Percentiles rank a stretch among this genome's conserved stretches.
Conservation (phyloP, 495 filamentous ascomycete genomes). For the Aspergillus hancockii region DNA sequence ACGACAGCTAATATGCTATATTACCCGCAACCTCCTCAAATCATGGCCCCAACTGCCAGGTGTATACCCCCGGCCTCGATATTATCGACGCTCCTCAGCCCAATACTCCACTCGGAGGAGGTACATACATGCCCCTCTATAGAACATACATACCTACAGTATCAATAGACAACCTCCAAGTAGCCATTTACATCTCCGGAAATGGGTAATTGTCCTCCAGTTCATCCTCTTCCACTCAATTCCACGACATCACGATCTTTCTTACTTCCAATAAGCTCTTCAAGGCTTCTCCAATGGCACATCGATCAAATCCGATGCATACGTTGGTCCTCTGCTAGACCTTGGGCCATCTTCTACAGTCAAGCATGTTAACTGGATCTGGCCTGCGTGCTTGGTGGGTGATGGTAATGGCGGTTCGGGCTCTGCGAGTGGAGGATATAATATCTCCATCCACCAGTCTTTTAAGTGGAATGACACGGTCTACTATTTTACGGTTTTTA, state of each 20-base stretch:
- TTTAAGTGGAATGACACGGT: conserved; percentile 62
- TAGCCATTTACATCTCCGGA: conserved; percentile 66
- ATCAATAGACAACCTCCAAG: conserved; percentile 56
- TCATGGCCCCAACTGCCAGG: conserved; percentile 60
- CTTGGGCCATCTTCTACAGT: conserved; percentile 65
- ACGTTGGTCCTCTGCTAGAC: conserved; percentile 60
- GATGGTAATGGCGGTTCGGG: conserved; percentile 39
- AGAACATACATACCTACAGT: neutral
- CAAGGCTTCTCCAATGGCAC: conserved; percentile 66
- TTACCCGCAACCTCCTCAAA: conserved; percentile 27
- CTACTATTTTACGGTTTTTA: conserved; percentile 68
- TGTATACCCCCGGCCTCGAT: conserved; percentile 64
- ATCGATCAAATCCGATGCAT: conserved; percentile 46
- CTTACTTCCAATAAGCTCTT: conserved; percentile 60
- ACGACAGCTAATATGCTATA: neutral
- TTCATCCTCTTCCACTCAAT: conserved; percentile 39
- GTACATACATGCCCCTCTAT: conserved; percentile 29
- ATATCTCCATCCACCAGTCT: conserved; percentile 69
- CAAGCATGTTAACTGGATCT: conserved; percentile 68
- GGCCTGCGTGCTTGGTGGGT: conserved; percentile 66
- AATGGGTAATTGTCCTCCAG: conserved; percentile 62
- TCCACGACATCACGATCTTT: conserved; percentile 67
- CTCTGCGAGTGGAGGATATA: conserved; percentile 40
- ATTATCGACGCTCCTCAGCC: conserved; percentile 67
- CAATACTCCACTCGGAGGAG: conserved; percentile 64